Evolutionary conservation across 179 eudicot genomes (phyloP).

Genomic region (Spinacia oleracea): DNA sequence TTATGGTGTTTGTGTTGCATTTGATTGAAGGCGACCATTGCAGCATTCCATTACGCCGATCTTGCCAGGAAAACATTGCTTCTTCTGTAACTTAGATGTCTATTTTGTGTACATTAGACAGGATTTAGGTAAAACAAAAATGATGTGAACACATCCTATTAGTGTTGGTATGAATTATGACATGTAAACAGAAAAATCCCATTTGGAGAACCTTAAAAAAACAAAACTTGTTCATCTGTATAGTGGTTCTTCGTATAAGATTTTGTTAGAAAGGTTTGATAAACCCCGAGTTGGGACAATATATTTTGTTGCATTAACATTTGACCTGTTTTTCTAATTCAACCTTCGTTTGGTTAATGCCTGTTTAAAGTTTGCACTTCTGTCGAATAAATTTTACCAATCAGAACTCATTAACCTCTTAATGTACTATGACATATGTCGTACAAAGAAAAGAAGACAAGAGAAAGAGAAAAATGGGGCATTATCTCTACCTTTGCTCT

Average conservation of each 20-base stretch:
- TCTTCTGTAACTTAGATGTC: background rate
- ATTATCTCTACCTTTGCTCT: background rate
- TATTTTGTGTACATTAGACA: background rate
- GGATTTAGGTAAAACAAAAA: background rate
- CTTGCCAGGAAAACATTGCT: background rate
- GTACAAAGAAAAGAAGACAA: too few species aligned
- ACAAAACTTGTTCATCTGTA: background rate
- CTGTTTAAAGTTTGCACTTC: background rate
- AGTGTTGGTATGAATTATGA: too few species aligned
- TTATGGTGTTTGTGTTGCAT: conserved; percentile 1
- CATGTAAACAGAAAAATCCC: background rate
- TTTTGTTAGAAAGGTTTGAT: background rate
- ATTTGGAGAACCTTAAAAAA: background rate
- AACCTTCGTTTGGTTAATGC: background rate
- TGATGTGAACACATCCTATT: background rate
- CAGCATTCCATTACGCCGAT: background rate
- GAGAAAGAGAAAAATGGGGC: too few species aligned
- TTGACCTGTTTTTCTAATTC: background rate
- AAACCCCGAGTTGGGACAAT: background rate
- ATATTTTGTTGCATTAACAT: background rate
- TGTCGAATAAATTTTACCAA: background rate
- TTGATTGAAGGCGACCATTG: background rate
- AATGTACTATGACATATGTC: background rate
- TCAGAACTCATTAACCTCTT: background rate
- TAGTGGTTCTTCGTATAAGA: background rate